Conservation (phyloP, 331 rosid genomes). For the Saraca asoca region DNA sequence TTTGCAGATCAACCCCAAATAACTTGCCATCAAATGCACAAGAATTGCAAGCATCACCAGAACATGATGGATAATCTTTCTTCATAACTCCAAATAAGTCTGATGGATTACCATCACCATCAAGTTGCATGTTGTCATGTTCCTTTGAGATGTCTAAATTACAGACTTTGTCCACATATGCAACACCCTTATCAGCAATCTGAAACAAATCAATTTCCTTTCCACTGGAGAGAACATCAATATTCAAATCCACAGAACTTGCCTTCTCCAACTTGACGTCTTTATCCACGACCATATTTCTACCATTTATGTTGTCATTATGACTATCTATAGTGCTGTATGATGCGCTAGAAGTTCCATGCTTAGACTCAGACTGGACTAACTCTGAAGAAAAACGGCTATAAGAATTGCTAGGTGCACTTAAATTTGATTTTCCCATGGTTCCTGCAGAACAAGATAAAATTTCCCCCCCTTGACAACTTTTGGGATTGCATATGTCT, state of each 20-base stretch:
- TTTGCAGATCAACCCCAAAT: constrained; percentile 49
- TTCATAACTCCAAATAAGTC: constrained; percentile 23
- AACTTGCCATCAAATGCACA: constrained; percentile 45
- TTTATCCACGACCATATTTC: constrained; percentile 32
- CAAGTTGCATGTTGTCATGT: constrained; percentile 42
- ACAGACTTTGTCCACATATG: constrained; percentile 41
- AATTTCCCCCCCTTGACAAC: constrained; percentile 38
- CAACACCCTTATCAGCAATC: constrained; percentile 35
- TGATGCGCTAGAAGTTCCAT: constrained; percentile 44
- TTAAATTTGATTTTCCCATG: constrained; percentile 47
- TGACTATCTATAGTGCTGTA: constrained; percentile 47
- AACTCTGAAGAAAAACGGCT: constrained; percentile 63
- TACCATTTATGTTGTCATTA: constrained; percentile 32
- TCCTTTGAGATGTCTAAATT: constrained; percentile 34
- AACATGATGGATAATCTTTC: constrained; percentile 38
- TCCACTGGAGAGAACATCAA: constrained; percentile 48
- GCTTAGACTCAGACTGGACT: constrained; percentile 56
- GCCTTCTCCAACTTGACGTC: constrained; percentile 44
- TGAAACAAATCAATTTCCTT: constrained; percentile 39
- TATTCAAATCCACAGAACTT: constrained; percentile 58
- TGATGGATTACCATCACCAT: constrained; percentile 29
- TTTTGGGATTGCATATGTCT: constrained; percentile 32
- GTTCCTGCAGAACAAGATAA: constrained; percentile 41
- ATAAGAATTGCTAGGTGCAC: constrained; percentile 45
- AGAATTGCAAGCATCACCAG: constrained; percentile 36